A percentile compares a stretch with the other conserved stretches of the same genome.
Conservation (phyloP, 1,284 basidiomycete species). For the Polyporus tsugae region DNA sequence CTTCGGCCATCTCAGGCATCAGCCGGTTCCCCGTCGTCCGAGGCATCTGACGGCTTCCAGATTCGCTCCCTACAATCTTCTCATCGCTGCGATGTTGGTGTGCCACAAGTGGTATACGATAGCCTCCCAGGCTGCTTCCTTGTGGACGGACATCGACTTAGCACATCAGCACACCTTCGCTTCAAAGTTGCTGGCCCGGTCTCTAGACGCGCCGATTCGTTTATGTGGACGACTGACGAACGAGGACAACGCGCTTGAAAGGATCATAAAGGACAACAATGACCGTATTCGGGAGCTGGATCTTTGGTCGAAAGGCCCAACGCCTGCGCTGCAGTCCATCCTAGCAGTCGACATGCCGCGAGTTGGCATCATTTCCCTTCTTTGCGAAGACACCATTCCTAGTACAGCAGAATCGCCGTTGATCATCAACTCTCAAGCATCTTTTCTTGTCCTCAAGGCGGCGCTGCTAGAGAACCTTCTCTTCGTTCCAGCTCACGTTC, state of each 20-base stretch:
- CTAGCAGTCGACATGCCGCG: not conserved
- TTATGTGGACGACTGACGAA: not conserved
- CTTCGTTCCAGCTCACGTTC: not conserved
- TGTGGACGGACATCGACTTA: not conserved
- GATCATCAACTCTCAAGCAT: not conserved
- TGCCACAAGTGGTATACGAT: not conserved
- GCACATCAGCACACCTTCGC: not conserved
- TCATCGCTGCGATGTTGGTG: not conserved
- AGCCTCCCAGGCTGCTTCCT: not conserved
- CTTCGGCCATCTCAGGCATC: not conserved
- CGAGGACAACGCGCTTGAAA: too few species aligned
- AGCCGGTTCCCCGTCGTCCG: not conserved
- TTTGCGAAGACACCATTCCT: too few species aligned
- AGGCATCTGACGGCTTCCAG: not conserved
- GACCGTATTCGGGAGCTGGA: not conserved
- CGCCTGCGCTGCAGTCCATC: not conserved
- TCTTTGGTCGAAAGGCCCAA: not conserved
- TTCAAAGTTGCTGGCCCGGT: not conserved
- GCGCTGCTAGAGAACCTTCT: not conserved
- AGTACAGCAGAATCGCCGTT: too few species aligned
- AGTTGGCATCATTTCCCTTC: not conserved
- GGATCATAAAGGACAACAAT: not conserved
- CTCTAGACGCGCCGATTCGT: not conserved
- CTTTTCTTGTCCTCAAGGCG: not conserved
- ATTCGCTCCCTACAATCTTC: not conserved